Evolutionary conservation across 78 protist species (phyloP), one percentile per base, ranked within the genome.

Genomic region (Mantamonas sphyraenae): DNA sequence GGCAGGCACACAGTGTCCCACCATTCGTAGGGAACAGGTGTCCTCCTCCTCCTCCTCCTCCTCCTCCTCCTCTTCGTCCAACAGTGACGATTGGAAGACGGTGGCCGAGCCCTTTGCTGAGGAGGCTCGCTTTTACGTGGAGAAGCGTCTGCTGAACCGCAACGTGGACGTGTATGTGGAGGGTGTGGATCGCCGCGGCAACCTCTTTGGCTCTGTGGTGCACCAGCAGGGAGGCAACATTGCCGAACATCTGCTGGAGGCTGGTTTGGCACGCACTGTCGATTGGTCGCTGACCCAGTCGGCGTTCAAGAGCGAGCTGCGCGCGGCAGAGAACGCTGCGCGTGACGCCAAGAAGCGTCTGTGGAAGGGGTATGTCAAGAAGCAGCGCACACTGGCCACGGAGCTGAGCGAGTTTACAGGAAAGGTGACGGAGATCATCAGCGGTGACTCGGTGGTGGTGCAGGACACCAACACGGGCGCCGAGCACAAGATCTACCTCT

Each of bases 71-170:
- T n/a, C n/a, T n/a, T n/a, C n/a, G n/a, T n/a, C n/a, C n/a, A n/a
- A n/a, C n/a, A n/a, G n/a, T 40, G 68, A 63, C 4, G 69, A 35
- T 14, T 2, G 17, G 37, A 9, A 31, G 17, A 51, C 34, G 28
- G 42, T 20, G 24, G 53, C 77, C 60, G 83, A 78, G 50, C 76
- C 76, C 20, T 78, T 64, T 58, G 76, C 68, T 8, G 71, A 0
- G 1, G 83, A 78, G 65, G 82, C 82, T 0, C 39, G 28, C 35
- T 78, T 38, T 50, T 82, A 72, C 59, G 66, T 56, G 12, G 88
- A 82, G 79, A 1, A 40, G 22, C 82, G 88, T 16, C 38, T 82
- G 42, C 64, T 82, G 28, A 66, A 82, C 42, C 66, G 80, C 34
- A 42, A 60, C 37, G 80, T 82, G 40, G 28, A 63, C 71, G 69